Percentiles rank a stretch among this genome's conserved stretches.
Evolutionary conservation across 2,329 filamentous ascomycete species (phyloP).

Genomic region (Hawksworthiomyces lignivorus): DNA sequence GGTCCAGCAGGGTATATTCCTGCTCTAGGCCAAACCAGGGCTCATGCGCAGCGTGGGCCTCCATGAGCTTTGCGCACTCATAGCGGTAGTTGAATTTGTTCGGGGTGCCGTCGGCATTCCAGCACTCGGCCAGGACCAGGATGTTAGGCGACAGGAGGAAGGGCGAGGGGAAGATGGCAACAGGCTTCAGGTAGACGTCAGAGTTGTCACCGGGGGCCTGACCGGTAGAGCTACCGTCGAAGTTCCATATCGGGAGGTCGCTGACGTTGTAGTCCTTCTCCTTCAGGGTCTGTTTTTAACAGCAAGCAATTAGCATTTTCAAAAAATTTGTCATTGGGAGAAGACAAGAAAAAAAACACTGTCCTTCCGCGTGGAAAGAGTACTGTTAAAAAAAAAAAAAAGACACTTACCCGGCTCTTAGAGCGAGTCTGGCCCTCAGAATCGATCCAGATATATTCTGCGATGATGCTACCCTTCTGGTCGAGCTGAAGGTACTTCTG

Average conservation of each 20-base stretch:
- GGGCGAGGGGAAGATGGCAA: slow-evolving; percentile 69
- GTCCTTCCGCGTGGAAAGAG: too few species aligned
- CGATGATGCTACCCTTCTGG: slow-evolving; percentile 82
- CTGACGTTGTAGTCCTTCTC: slow-evolving; percentile 25
- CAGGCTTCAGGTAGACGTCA: slow-evolving; percentile 46
- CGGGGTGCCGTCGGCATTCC: slow-evolving; percentile 86
- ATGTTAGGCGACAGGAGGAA: slow-evolving; percentile 70
- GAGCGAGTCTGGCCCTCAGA: slow-evolving; percentile 75
- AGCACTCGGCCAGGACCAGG: slow-evolving; percentile 89
- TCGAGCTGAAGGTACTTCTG: slow-evolving; percentile 86
- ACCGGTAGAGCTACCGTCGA: slow-evolving; percentile 68
- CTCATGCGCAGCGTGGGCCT: slow-evolving; percentile 70
- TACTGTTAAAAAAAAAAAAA: slow-evolving; percentile 11
- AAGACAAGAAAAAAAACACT: slow-evolving; percentile 5
- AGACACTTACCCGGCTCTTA: slow-evolving; percentile 80
- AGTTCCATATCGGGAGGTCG: slow-evolving; percentile 70
- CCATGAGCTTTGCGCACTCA: slow-evolving; percentile 84
- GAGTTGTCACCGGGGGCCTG: slow-evolving; percentile 74
- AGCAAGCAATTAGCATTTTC: background rate
- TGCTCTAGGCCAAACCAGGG: slow-evolving; percentile 99
- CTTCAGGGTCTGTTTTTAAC: slow-evolving; percentile 15
- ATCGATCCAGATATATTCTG: slow-evolving; percentile 68
- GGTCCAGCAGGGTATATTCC: slow-evolving; percentile 90
- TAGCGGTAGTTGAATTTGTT: slow-evolving; percentile 99
- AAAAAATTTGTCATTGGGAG: background rate